Conservation (phyloP, 208 protist genomes). For the Strigomonas culicis region DNA sequence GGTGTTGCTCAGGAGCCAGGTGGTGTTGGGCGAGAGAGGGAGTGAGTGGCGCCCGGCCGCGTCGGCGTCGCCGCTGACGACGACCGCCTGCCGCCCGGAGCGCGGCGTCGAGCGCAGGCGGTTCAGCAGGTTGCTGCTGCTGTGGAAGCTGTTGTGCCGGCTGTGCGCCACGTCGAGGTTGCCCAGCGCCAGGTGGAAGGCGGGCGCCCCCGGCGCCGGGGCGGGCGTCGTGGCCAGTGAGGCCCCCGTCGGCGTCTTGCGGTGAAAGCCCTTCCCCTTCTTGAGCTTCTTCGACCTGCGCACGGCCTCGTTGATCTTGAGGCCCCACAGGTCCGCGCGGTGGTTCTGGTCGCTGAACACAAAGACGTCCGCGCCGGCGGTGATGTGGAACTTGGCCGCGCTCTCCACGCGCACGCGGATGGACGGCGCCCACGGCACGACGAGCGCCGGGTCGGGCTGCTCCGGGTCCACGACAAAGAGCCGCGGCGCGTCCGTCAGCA, state of each 20-base stretch:
- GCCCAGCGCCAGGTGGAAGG: not conserved
- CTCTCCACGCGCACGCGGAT: constrained; percentile 32
- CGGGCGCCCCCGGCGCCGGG: not conserved
- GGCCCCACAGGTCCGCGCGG: constrained; percentile 48
- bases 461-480: constrained; percentile 56
- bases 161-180: constrained; percentile 1
- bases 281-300: not conserved
- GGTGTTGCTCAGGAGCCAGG: not conserved
- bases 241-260: not conserved
- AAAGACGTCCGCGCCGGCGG: constrained; percentile 6
- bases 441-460: constrained; percentile 18
- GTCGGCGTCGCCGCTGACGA: too few relatives aligned
- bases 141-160: constrained; percentile 1
- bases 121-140: constrained; percentile 15
- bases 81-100: too few relatives aligned
- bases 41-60: too few relatives aligned
- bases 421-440: constrained; percentile 26
- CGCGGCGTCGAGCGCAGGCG: constrained; percentile 21
- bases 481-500: constrained; percentile 61
- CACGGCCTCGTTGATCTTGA: constrained; percentile 29
- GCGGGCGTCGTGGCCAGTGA: not conserved
- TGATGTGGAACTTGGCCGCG: constrained; percentile 29
- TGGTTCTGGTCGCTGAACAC: constrained; percentile 31
- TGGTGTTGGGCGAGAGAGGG: not conserved
- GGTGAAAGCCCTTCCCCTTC: not conserved